A percentile compares a stretch with the other conserved stretches of the same genome.
Evolutionary conservation across 768 basidiomycete species (phyloP).

Genomic region (Kwoniella dejecticola): DNA sequence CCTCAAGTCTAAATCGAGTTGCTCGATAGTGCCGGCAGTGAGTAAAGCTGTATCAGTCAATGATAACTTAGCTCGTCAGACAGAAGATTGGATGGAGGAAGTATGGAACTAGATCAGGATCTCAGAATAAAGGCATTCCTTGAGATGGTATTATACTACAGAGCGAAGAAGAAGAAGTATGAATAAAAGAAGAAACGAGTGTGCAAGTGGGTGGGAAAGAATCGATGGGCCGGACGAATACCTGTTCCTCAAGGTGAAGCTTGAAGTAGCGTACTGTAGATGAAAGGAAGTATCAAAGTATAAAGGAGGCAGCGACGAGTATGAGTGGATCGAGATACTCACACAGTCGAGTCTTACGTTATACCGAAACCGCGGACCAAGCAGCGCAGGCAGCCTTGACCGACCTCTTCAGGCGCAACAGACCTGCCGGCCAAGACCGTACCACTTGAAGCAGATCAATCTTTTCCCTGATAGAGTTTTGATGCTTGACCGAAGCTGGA

Average conservation of each 20-base stretch:
- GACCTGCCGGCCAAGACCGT: too few species aligned
- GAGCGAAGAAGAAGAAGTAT: not conserved
- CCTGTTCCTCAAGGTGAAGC: too few species aligned
- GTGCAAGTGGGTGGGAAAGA: not conserved
- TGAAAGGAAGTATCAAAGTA: slow-evolving; percentile 3
- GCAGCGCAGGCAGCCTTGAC: too few species aligned
- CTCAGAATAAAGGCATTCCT: slow-evolving; percentile 8
- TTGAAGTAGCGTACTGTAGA: not conserved
- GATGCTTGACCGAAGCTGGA: too few species aligned
- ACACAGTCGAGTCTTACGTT: too few species aligned
- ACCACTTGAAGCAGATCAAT: too few species aligned
- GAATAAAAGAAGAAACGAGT: not conserved
- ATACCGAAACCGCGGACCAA: too few species aligned
- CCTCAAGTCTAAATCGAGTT: too few species aligned
- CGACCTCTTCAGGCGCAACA: too few species aligned
- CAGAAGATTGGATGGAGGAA: not conserved
- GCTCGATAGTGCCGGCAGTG: too few species aligned
- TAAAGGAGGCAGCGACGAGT: not conserved
- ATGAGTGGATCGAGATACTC: not conserved
- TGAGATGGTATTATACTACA: not conserved
- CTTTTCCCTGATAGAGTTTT: too few species aligned
- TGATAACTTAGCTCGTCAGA: not conserved
- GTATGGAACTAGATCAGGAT: not conserved
- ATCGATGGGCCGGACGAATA: not conserved
- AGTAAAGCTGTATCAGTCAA: too few species aligned